Evolutionary conservation across 2,329 filamentous ascomycete genomes (phyloP), one percentile per base, ranked within the genome.

Genomic region (Fusarium oxysporum): DNA sequence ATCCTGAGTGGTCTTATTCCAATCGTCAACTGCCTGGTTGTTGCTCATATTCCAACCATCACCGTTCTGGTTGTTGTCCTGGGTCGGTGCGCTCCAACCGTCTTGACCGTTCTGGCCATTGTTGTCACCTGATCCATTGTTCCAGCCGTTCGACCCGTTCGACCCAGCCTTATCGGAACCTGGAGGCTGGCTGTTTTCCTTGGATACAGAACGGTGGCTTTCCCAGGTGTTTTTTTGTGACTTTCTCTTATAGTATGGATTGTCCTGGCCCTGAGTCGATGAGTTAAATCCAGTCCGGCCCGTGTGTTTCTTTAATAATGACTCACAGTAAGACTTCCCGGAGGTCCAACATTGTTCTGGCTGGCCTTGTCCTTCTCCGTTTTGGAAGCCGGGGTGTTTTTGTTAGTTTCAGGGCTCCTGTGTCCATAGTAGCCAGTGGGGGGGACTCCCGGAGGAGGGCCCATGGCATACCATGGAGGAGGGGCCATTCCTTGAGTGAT

Each of bases 331-430:
- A 50, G 35, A 35, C 65, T 71, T 45, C n/a, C 41, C 23, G 61
- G 38, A 5, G 80, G 80, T 2, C 72, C 77, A 38, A 82, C 77
- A 45, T 83, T 82, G 71, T 81, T 79, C 14, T 59, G 59, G 13
- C 77, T 77, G 14, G 62, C 67, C 30, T 74, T 69, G 35, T 76
- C 77, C 41, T 73, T 77, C 41, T 56, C 63, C 61, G 78, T 77
- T 50, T 61, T 76, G 2, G 68, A 69, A 33, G 75, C 45, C 6
- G 62, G 65, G 21, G 54, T 45, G 43, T 51, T 50, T 51, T 71
- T 71, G 12, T 53, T 59, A 33, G 62, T 65, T 30, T 44, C 56
- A 41, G 19, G n/a, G 35, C 48, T 74, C 16, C 32, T 43, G 16
- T 70, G 71, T 17, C 55, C 62, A 21, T 51, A 61, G 8, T 72